A percentile compares a stretch with the other conserved stretches of the same genome.
These are phyloP conservation scores for Candida khao-thaluensis DNA, from an alignment of 805 yeast genomes.

Conservation along the genomic window DNA sequence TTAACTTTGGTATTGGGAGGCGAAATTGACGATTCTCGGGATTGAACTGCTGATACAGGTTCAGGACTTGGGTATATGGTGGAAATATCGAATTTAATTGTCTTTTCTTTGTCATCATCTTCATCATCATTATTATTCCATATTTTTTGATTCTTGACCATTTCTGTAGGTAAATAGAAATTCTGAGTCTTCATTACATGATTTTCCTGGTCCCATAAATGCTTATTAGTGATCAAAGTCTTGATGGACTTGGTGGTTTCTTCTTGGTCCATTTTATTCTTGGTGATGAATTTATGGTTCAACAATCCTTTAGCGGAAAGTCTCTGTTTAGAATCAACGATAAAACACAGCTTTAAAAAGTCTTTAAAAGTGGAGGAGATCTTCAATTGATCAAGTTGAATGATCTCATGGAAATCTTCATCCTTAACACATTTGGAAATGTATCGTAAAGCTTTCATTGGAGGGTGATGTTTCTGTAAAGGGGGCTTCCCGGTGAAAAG, in stretches of 20 bases:
- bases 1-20: constrained; percentile 14
- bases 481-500: constrained; percentile 75
- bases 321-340: constrained; percentile 31
- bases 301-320: constrained; percentile 31
- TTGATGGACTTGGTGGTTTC: constrained; percentile 22
- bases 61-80: constrained; percentile 23
- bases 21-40: constrained; percentile 22
- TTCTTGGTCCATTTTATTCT: constrained; percentile 9
- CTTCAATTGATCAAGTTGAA: constrained; percentile 22
- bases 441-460: constrained; percentile 45
- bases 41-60: constrained; percentile 12
- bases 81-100: constrained; percentile 38
- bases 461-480: constrained; percentile 38
- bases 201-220: constrained; percentile 40
- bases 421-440: constrained; percentile 32
- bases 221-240: constrained; percentile 33
- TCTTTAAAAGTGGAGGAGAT: constrained; percentile 28
- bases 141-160: constrained; percentile 30
- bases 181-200: constrained; percentile 29
- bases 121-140: constrained; percentile 20
- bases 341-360: constrained; percentile 35
- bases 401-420: constrained; percentile 30
- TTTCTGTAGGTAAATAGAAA: constrained; percentile 39
- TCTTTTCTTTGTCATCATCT: constrained; percentile 10
- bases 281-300: constrained; percentile 33